A percentile compares a stretch with the other conserved stretches of the same genome.
Conservation (phyloP, 1,284 basidiomycete genomes). For the Phellopilus nigrolimitatus region DNA sequence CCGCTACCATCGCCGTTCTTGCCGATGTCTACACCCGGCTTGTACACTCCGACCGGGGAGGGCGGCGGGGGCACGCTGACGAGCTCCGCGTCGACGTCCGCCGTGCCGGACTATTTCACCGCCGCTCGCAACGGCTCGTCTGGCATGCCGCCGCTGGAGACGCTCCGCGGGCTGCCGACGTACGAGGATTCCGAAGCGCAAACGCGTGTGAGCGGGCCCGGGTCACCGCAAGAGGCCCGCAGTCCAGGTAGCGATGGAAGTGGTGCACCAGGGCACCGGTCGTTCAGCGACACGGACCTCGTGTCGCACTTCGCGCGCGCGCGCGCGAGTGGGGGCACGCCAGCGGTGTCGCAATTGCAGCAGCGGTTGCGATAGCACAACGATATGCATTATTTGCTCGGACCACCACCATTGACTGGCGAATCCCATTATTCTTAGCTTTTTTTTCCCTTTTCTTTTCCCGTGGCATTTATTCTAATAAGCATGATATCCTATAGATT, state of each 20-base stretch:
- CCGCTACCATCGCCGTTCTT: neutral
- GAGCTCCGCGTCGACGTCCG: constrained; percentile 22
- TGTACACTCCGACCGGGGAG: neutral
- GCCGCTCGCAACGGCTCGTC: constrained; percentile 74
- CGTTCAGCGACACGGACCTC: constrained; percentile 17
- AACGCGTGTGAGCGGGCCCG: neutral
- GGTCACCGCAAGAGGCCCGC: neutral
- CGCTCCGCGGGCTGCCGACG: constrained; percentile 68
- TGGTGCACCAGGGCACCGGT: constrained; percentile 14
- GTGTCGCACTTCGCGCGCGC: constrained; percentile 6
- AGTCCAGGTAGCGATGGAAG: no score
- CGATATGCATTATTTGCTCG: no score
- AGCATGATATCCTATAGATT: neutral
- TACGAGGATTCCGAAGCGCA: constrained; percentile 56
- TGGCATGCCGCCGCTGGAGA: constrained; percentile 78
- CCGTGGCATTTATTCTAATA: neutral
- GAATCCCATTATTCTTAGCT: neutral
- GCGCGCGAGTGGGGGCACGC: neutral
- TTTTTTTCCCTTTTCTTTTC: neutral
- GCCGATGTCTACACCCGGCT: neutral
- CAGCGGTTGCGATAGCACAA: neutral
- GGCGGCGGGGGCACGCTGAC: neutral
- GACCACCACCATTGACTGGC: no score
- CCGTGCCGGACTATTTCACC: constrained; percentile 82
- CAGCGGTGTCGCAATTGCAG: neutral